A percentile compares a stretch with the other conserved stretches of the same genome.
Conservation (phyloP, 2,329 filamentous ascomycete genomes). For the Alternaria sp. region DNA sequence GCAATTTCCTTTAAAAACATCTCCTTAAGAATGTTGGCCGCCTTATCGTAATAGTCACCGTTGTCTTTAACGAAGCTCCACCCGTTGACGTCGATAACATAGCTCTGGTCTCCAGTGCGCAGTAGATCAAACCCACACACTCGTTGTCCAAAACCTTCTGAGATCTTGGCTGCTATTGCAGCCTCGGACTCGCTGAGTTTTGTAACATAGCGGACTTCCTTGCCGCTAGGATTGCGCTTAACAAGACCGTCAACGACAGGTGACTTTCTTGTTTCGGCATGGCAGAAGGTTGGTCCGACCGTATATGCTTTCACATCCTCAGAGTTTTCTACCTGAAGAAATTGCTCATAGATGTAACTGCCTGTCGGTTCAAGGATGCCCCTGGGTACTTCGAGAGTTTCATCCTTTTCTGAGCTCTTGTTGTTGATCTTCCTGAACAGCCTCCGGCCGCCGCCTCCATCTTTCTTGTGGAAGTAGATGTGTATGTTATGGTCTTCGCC, state of each 20-base stretch:
- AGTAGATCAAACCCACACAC: conserved; percentile 96
- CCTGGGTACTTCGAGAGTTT: conserved; percentile 75
- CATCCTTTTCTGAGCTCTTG: conserved; percentile 95
- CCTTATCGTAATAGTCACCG: conserved; percentile 96
- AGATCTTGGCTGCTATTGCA: conserved; percentile 86
- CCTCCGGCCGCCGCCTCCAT: conserved; percentile 86
- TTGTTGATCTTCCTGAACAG: conserved; percentile 98
- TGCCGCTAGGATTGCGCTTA: conserved; percentile 93
- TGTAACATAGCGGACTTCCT: conserved; percentile 95
- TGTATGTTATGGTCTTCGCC: conserved; percentile 99
- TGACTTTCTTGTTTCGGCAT: conserved; percentile 95
- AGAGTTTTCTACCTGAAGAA: conserved; percentile 93
- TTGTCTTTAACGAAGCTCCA: conserved; percentile 99
- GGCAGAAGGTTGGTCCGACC: conserved; percentile 89
- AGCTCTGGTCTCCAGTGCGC: conserved; percentile 86
- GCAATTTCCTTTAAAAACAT: conserved; percentile 85
- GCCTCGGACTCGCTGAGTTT: conserved; percentile 80
- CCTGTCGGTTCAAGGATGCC: conserved; percentile 79
- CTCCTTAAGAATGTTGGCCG: conserved; percentile 81
- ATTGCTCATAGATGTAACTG: conserved; percentile 97
- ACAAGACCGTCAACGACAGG: conserved; percentile 97
- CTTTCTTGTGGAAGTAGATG: conserved; percentile 90
- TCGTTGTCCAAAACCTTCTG: conserved; percentile 87
- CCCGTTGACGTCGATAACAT: conserved; percentile 97
- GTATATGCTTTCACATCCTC: conserved; percentile 99